Evolutionary conservation across 2,329 filamentous ascomycete species (phyloP).

Genomic region (Beauveria bassiana): DNA sequence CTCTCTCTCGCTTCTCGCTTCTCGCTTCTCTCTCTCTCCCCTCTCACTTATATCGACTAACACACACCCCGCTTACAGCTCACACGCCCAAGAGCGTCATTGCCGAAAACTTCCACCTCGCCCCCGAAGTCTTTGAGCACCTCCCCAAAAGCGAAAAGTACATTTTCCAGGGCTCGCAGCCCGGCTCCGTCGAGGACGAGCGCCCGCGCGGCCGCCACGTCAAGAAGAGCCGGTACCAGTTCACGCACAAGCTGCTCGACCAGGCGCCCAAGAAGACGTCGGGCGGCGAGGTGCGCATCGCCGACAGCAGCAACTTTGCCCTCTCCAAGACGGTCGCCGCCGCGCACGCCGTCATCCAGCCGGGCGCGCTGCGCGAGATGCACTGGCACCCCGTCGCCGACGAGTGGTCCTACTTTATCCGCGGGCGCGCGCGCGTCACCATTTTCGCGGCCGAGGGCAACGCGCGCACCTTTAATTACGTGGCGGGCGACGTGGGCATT

Average conservation of each 20-base stretch:
- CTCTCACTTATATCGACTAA: too few relatives aligned
- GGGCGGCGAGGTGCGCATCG: constrained; percentile 65
- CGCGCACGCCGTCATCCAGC: constrained; percentile 62
- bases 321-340: constrained; percentile 67
- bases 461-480: constrained; percentile 69
- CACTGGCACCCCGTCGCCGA: constrained; percentile 77
- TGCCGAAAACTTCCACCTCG: constrained; percentile 67
- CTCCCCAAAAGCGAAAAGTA: constrained; percentile 63
- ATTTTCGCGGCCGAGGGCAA: constrained; percentile 63
- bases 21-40: too few relatives aligned
- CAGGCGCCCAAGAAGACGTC: constrained; percentile 58
- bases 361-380: constrained; percentile 68
- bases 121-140: constrained; percentile 61
- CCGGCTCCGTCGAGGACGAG: constrained; percentile 58
- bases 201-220: constrained; percentile 52
- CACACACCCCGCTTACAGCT: constrained; percentile 23
- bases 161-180: constrained; percentile 65
- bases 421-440: constrained; percentile 63
- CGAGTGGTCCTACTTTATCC: constrained; percentile 75
- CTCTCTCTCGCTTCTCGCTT: too few relatives aligned
- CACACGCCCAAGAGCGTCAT: constrained; percentile 67
- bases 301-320: constrained; percentile 69
- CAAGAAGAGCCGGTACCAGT: constrained; percentile 59
- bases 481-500: constrained; percentile 67
- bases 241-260: constrained; percentile 64